These are phyloP conservation scores for Tolypocladium sp. DNA, from an alignment of 2,329 filamentous ascomycete species.

Conservation along the genomic window DNA sequence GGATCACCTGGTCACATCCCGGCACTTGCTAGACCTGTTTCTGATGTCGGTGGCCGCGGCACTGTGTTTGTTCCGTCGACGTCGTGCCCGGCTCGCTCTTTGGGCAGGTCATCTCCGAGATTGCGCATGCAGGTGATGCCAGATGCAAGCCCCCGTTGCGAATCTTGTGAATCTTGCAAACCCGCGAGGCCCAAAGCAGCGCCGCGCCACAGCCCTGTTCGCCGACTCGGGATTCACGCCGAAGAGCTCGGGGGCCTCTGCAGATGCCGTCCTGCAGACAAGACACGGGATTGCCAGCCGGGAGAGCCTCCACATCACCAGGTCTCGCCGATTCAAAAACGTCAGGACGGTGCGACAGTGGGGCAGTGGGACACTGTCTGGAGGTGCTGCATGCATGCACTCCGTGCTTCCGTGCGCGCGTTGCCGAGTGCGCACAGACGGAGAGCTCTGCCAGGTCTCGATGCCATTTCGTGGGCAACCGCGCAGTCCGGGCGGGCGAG, in stretches of 20 bases:
- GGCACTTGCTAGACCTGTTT: too few species aligned
- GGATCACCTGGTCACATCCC: neutral
- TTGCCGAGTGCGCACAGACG: neutral
- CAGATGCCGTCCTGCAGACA: neutral
- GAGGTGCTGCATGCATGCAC: neutral
- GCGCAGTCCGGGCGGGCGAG: too few species aligned
- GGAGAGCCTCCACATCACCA: neutral
- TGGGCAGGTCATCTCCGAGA: neutral
- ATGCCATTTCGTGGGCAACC: neutral
- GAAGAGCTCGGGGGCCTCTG: neutral
- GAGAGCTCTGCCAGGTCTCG: neutral
- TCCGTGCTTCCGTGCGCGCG: neutral
- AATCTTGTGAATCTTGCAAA: neutral
- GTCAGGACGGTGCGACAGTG: neutral
- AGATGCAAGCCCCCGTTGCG: neutral
- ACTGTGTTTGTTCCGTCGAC: neutral
- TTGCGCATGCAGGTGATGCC: neutral
- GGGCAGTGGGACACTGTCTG: neutral
- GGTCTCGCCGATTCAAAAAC: neutral
- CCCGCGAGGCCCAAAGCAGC: neutral
- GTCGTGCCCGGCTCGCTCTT: neutral
- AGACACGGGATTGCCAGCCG: neutral
- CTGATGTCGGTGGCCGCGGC: neutral
- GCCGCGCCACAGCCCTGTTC: neutral
- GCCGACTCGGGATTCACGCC: neutral